Evolutionary conservation across 139 green algal genomes (phyloP), one percentile per base, ranked within the genome.

Genomic region (Nannochloris sp.): DNA sequence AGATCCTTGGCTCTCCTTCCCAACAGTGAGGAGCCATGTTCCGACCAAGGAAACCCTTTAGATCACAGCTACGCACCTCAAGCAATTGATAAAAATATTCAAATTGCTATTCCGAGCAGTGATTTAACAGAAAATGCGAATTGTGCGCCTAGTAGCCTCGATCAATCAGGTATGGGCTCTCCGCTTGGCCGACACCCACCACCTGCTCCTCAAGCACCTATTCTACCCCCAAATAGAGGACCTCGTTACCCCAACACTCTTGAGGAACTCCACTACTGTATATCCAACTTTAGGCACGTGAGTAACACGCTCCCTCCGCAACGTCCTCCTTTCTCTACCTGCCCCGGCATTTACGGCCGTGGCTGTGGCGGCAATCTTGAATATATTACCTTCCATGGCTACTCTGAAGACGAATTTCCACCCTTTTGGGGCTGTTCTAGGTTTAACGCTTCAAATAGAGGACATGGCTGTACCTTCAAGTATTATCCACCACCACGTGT

Each of bases 401-500:
- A 45, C n/a, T 9, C 38, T 54, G 19, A n/a, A n/a, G 34, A 29
- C 24, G 53, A 55, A 15, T 35, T 33, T n/a, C 39, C 12, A 15
- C 25, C 45, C 8, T 61, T 54, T 31, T 75, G 59, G 62, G 39
- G 51, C 38, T 81, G 63, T 29, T 64, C 51, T 24, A 57, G 65
- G 4, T 45, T 7, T 10, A 23, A 12, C 30, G 4, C 19, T 29
- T 12, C 19, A 35, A 25, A 25, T 24, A 14, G 14, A 1, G 24
- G 56, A 14, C n/a, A 14, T 1, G 47, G 39, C 4, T 86, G 81
- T 47, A 59, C 56, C 33, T 86, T 75, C 64, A 63, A 76, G 13
- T 85, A 86, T 56, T 80, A 74, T 55, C 75, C 75, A 0, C 64
- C 68, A 4, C 56, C 61, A 14, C 63, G 73, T 7, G 42, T 83